These are phyloP conservation scores for Neurospora sublineolata DNA, from an alignment of 495 filamentous ascomycete genomes.

Conservation along the genomic window DNA sequence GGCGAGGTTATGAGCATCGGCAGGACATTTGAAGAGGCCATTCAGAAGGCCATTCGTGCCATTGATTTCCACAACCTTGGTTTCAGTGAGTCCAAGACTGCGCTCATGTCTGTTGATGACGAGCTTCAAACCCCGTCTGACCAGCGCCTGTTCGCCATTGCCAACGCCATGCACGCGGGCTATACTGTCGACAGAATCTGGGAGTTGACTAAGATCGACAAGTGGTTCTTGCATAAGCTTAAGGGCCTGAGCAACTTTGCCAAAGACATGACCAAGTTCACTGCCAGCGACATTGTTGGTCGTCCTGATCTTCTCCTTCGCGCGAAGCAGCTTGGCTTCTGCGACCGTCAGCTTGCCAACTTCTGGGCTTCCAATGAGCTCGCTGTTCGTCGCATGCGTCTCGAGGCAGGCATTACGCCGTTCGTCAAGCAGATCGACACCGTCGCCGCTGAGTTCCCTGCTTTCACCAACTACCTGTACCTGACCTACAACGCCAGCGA, in stretches of 20 bases:
- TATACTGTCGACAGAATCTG: constrained; percentile 94
- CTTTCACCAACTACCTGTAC: constrained; percentile 93
- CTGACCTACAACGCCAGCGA: constrained; percentile 88
- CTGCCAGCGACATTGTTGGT: constrained; percentile 52
- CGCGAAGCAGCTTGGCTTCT: constrained; percentile 90
- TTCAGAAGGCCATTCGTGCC: constrained; percentile 92
- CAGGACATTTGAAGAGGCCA: constrained; percentile 92
- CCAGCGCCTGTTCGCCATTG: constrained; percentile 93
- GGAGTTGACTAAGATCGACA: constrained; percentile 95
- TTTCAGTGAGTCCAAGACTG: constrained; percentile 71
- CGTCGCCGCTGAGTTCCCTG: constrained; percentile 92
- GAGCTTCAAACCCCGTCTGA: constrained; percentile 96
- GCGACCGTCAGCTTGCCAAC: constrained; percentile 82
- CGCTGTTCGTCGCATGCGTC: constrained; percentile 66
- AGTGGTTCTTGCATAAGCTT: constrained; percentile 87
- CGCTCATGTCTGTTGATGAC: constrained; percentile 89
- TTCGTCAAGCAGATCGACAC: constrained; percentile 98
- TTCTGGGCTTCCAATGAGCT: constrained; percentile 91
- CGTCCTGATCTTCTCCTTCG: constrained; percentile 49
- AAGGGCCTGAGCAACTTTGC: constrained; percentile 85
- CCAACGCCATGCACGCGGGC: constrained; percentile 89
- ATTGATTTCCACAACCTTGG: constrained; percentile 93
- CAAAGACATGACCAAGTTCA: constrained; percentile 61
- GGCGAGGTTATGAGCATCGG: constrained; percentile 99
- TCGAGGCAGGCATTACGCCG: constrained; percentile 75